phyloP scores from a whole-genome alignment of 495 filamentous ascomycete genomes.

The Penicillium longicatenatum region DNA sequence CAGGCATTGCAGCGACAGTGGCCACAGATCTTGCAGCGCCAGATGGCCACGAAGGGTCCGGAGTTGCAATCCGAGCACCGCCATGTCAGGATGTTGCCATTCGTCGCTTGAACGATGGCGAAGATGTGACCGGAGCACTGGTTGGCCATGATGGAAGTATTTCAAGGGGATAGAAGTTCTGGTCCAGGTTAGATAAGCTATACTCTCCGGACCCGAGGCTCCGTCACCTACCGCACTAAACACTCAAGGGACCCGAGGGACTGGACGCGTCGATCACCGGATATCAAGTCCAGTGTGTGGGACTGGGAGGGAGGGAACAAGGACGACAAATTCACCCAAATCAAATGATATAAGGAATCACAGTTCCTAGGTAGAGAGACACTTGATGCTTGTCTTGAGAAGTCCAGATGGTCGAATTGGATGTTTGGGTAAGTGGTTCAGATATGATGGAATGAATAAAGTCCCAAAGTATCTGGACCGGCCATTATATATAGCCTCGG shows the following conservation, averaged over 20 bases:
- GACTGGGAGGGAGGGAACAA: constrained; percentile 6
- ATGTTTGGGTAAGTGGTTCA: too few relatives aligned
- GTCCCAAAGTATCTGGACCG: constrained; percentile 4
- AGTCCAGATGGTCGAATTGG: background rate
- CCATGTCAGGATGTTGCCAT: constrained; percentile 53
- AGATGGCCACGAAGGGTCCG: constrained; percentile 52
- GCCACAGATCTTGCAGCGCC: constrained; percentile 52
- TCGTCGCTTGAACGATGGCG: constrained; percentile 48
- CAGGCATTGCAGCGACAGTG: constrained; percentile 49
- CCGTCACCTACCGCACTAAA: constrained; percentile 23
- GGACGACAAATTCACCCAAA: background rate
- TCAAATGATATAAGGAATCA: too few relatives aligned
- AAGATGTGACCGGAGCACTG: constrained; percentile 50
- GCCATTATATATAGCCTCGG: constrained; percentile 25
- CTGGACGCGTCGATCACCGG: constrained; percentile 29
- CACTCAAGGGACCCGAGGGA: constrained; percentile 24
- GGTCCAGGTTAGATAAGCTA: constrained; percentile 1
- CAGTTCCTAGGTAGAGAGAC: too few relatives aligned
- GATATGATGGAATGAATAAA: constrained; percentile 8
- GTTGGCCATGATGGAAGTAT: constrained; percentile 42
- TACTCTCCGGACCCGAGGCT: constrained; percentile 10
- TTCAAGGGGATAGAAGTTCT: too few relatives aligned
- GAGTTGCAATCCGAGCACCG: constrained; percentile 53
- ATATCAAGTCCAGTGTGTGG: constrained; percentile 11
- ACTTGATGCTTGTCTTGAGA: too few relatives aligned